These are phyloP conservation scores for Rhodamnia argentea DNA, from an alignment of 345 rosid genomes.

Conservation along the genomic window DNA sequence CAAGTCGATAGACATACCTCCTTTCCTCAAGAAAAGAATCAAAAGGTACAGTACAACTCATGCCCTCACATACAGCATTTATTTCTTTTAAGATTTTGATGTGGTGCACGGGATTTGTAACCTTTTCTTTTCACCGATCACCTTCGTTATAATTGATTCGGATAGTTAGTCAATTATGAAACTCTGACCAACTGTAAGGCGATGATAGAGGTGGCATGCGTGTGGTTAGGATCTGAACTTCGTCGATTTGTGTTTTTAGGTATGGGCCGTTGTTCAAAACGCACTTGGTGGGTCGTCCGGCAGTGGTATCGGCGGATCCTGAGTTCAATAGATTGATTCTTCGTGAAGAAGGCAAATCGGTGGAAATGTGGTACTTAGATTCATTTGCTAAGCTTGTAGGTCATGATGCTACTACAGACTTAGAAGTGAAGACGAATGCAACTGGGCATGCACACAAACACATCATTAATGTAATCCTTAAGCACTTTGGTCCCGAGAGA, in stretches of 20 bases:
- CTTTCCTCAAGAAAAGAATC: slow-evolving; percentile 2
- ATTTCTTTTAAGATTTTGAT: no score
- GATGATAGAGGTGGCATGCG: neutral
- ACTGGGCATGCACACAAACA: slow-evolving; percentile 25
- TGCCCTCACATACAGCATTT: no score
- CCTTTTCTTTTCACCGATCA: no score
- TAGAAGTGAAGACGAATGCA: neutral
- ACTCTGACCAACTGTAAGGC: no score
- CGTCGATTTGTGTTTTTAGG: slow-evolving; percentile 1
- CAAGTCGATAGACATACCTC: neutral
- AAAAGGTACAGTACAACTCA: neutral
- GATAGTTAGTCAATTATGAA: no score
- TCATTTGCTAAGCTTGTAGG: slow-evolving; percentile 23
- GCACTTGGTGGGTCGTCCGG: slow-evolving; percentile 15
- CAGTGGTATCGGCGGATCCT: slow-evolving; percentile 25
- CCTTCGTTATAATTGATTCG: no score
- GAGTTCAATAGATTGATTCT: slow-evolving; percentile 27
- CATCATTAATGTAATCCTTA: slow-evolving; percentile 17
- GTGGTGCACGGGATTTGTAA: no score
- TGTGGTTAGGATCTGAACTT: neutral
- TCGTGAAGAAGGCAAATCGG: slow-evolving; percentile 29
- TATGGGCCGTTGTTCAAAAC: slow-evolving; percentile 33
- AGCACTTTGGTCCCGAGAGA: slow-evolving; percentile 21
- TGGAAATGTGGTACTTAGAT: slow-evolving; percentile 21
- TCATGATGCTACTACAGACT: slow-evolving; percentile 2